Conservation (phyloP, 2,329 filamentous ascomycete genomes). For the Stromatinia cepivora region DNA sequence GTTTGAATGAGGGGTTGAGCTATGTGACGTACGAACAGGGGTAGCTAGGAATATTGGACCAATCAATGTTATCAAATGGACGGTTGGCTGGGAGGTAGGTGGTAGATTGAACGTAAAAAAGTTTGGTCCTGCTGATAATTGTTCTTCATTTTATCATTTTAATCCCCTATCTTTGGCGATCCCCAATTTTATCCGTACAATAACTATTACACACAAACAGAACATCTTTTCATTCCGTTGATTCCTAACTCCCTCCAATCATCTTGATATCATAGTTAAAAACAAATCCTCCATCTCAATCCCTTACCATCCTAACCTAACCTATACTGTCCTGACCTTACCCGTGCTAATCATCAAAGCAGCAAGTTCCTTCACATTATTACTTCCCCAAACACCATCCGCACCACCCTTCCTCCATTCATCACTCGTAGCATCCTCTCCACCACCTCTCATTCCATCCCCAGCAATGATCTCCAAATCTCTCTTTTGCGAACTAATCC, state of each 20-base stretch:
- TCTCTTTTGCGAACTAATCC: conserved; percentile 85
- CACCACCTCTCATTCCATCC: conserved; percentile 52
- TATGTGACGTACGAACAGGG: conserved; percentile 11
- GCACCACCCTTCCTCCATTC: conserved; percentile 69
- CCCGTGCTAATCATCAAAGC: conserved; percentile 52
- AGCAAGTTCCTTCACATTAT: conserved; percentile 63
- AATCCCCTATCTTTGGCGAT: neutral
- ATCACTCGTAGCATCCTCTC: conserved; percentile 56
- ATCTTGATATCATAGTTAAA: conserved; percentile 19
- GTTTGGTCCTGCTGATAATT: neutral
- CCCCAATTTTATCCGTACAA: neutral
- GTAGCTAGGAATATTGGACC: neutral
- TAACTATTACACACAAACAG: conserved; percentile 11
- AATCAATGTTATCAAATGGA: neutral
- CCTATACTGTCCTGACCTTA: neutral
- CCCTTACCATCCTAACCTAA: neutral
- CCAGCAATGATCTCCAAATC: conserved; percentile 39
- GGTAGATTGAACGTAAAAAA: neutral
- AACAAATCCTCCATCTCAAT: neutral
- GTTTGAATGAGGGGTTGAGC: conserved; percentile 7
- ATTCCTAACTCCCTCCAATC: conserved; percentile 16
- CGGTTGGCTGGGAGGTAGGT: too few species aligned
- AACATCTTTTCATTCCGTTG: neutral
- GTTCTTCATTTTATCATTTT: conserved; percentile 1
- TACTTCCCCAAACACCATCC: conserved; percentile 63